Evolutionary conservation across 2,329 filamentous ascomycete species (phyloP).

Genomic region (Fusarium brachygibbosum): DNA sequence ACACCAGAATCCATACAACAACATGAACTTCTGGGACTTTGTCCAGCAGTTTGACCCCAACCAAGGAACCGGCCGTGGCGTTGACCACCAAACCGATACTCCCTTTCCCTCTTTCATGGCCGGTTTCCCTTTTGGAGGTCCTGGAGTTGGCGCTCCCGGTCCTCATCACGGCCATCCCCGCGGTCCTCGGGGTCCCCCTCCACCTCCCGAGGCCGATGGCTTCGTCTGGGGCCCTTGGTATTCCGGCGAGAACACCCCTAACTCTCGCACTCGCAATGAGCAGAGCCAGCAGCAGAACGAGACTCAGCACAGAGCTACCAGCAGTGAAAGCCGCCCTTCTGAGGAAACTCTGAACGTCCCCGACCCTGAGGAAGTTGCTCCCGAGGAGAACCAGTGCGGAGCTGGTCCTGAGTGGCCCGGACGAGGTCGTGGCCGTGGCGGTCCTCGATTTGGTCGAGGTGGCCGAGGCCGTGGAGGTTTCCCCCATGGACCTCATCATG

Average conservation of each 20-base stretch:
- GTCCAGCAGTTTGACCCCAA: conserved; percentile 53
- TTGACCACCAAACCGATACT: conserved; percentile 54
- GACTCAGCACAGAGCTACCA: conserved; percentile 12
- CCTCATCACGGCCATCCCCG: conserved; percentile 27
- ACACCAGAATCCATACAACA: conserved; percentile 42
- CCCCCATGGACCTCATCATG: conserved; percentile 29
- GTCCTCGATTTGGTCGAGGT: conserved; percentile 42
- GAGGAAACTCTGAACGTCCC: conserved; percentile 53
- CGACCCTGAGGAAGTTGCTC: conserved; percentile 53
- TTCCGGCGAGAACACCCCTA: conserved; percentile 46
- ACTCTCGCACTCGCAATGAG: conserved; percentile 29
- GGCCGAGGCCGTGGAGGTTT: conserved; percentile 43
- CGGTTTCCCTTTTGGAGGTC: conserved; percentile 54
- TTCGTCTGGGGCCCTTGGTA: conserved; percentile 48
- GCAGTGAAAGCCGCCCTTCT: conserved; percentile 54
- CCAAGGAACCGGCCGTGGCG: conserved; percentile 53
- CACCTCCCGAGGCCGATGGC: conserved; percentile 42
- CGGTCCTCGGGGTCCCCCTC: conserved; percentile 37
- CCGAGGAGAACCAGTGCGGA: conserved; percentile 50
- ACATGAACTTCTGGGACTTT: conserved; percentile 54
- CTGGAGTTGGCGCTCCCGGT: conserved; percentile 23
- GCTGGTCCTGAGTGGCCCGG: conserved; percentile 40
- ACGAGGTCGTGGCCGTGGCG: conserved; percentile 41
- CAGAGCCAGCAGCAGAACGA: conserved; percentile 40
- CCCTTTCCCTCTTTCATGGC: conserved; percentile 46